Evolutionary conservation across 106 monocot species (phyloP).

Genomic region (Dactylorhiza incarnata): DNA sequence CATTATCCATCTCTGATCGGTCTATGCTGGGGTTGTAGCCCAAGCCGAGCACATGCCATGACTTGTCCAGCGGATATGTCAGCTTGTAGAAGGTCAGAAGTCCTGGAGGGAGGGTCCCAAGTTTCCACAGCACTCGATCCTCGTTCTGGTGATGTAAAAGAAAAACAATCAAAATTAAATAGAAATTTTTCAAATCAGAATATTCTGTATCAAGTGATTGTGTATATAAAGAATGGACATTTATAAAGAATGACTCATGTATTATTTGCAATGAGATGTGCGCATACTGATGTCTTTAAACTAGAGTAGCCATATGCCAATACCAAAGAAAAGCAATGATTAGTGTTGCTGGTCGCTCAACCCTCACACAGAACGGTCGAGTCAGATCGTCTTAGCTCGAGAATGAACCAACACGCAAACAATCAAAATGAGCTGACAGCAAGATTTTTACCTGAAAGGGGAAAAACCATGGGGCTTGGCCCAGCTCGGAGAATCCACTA

Average conservation of each 20-base stretch:
- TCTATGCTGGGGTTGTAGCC: constrained; percentile 42
- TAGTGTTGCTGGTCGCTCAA: too few relatives aligned
- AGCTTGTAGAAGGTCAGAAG: constrained; percentile 33
- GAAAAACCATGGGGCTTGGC: too few relatives aligned
- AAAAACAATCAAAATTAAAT: neutral
- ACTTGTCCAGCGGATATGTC: constrained; percentile 37
- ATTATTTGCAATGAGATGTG: neutral
- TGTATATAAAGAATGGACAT: neutral
- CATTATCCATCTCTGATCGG: constrained; percentile 35
- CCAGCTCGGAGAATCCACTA: too few relatives aligned
- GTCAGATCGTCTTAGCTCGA: too few relatives aligned
- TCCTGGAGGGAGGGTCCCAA: constrained; percentile 34
- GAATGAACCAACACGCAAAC: too few relatives aligned
- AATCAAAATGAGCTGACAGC: too few relatives aligned
- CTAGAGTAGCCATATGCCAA: neutral
- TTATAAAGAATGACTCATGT: neutral
- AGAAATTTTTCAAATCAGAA: neutral
- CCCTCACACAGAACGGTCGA: too few relatives aligned
- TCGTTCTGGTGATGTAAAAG: constrained; percentile 20
- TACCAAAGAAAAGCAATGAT: neutral
- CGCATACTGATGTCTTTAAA: neutral
- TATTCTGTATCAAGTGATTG: neutral
- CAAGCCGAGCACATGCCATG: constrained; percentile 42
- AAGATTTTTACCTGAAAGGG: too few relatives aligned
- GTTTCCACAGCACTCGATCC: constrained; percentile 37